Base-by-base conservation (phyloP, 805 yeast genomes). In the Ogataea saltuana region DNA sequence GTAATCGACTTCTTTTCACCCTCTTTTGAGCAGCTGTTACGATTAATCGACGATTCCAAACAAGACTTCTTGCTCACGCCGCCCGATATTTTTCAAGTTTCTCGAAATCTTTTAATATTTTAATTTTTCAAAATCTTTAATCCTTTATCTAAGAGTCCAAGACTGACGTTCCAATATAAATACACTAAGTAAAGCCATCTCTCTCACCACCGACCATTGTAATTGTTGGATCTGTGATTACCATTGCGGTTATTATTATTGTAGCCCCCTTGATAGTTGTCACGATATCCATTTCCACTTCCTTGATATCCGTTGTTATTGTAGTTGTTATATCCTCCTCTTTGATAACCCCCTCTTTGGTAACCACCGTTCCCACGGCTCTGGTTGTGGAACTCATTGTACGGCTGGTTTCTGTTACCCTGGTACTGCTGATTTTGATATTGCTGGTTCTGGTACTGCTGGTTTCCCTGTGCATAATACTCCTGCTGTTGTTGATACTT, bases 401-500 rank as follows among this genome's bases (percentile, higher is more conserved):
- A 47, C 13, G 51, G 35, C 39, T 51, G 40, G 42, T 49, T 27
- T 19, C 46, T 41, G 34, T 42, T 40, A 37, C 32, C 21, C 17
- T 41, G 34, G 36, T 52, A 35, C 37, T 48, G 30, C 26, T 28
- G 31, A 23, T 18, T 31, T 3, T 29, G 28, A 30, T n/a, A n/a
- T n/a, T 28, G 36, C 17, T 38, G 45, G 15, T 46, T 25, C 25
- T 46, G 41, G 27, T 54, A 44, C 19, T 42, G 44, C 25, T 46
- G 54, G 32, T 45, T 44, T 18, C 50, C 53, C 4, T 51, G 26
- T 16, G 36, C 26, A 31, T 32, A 49, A 22, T 26, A 47, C 9
- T 35, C 36, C 25, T 37, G 55, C 4, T 48, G 40, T 25, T 54
- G 56, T n/a, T 56, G 55, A 27, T 60, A 56, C 23, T 52, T 50